Evolutionary conservation across 2,329 filamentous ascomycete genomes (phyloP).

Genomic region (Penicillium sp.): DNA sequence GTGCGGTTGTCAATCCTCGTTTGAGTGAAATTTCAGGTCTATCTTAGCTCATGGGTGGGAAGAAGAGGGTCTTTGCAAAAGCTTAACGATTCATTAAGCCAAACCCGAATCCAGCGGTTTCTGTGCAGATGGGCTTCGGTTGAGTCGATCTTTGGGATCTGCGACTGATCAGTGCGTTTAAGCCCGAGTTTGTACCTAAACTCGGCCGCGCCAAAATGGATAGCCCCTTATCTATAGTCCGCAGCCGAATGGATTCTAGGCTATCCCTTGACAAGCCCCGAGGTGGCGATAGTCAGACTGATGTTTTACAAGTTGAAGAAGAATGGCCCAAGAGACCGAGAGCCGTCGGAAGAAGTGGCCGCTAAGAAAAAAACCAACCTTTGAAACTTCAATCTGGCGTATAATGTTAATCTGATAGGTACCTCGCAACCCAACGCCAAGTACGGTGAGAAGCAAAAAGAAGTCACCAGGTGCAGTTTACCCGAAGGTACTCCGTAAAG

Average conservation of each 20-base stretch:
- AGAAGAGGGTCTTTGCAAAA: neutral
- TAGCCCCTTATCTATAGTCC: neutral
- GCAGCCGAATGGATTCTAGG: neutral
- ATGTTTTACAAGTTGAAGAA: neutral
- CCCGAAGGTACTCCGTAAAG: neutral
- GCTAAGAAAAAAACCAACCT: neutral
- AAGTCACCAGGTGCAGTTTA: neutral
- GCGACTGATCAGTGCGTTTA: neutral
- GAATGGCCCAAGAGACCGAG: neutral
- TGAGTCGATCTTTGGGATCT: neutral
- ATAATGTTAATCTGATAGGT: neutral
- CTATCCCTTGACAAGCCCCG: neutral
- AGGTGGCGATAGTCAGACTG: neutral
- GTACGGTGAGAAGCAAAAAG: conserved; percentile 3
- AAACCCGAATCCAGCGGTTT: no score
- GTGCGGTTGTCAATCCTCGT: conserved; percentile 20
- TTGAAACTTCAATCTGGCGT: neutral
- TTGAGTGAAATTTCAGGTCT: neutral
- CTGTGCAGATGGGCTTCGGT: no score
- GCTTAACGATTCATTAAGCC: no score
- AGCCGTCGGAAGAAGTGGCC: neutral
- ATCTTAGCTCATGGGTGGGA: neutral
- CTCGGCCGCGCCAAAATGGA: neutral
- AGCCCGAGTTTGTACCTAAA: neutral
- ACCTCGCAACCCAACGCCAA: neutral